A percentile compares a stretch with the other conserved stretches of the same genome.
Conservation (phyloP, 2,329 filamentous ascomycete genomes). For the Arthrobotrys entomopaga region DNA sequence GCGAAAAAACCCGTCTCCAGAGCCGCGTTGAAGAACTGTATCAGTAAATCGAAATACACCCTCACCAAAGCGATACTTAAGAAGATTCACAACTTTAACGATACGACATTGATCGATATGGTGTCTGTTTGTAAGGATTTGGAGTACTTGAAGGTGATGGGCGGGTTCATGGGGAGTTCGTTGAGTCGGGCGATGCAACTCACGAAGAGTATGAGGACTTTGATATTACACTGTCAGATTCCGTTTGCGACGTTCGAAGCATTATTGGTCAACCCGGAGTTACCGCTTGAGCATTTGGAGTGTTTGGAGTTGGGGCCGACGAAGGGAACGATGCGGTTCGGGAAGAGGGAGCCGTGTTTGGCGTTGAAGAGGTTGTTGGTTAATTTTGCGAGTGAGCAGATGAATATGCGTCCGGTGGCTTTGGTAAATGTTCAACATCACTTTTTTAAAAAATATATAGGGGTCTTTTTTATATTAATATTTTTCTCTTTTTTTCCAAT, state of each 20-base stretch:
- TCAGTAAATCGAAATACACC: constrained; percentile 49
- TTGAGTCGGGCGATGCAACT: constrained; percentile 41
- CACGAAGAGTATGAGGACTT: constrained; percentile 53
- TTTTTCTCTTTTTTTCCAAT: too few relatives aligned
- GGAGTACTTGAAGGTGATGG: constrained; percentile 49
- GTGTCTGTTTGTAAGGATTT: constrained; percentile 46
- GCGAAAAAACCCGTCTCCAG: constrained; percentile 62
- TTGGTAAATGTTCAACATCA: constrained; percentile 18
- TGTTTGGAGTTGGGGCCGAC: constrained; percentile 23
- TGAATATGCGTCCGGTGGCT: background rate
- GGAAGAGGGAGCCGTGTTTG: constrained; percentile 28
- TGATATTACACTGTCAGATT: constrained; percentile 54
- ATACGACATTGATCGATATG: constrained; percentile 52
- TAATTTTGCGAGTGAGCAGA: constrained; percentile 16
- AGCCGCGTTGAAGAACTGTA: constrained; percentile 55
- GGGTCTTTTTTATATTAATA: background rate
- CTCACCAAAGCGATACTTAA: constrained; percentile 51
- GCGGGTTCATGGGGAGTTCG: constrained; percentile 42
- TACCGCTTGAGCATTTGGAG: constrained; percentile 40
- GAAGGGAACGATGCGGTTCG: constrained; percentile 14
- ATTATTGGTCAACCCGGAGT: constrained; percentile 36
- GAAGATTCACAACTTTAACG: constrained; percentile 29
- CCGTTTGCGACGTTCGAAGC: constrained; percentile 53
- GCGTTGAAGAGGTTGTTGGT: constrained; percentile 35
- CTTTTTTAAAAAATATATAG: background rate